Percentiles rank a stretch among this genome's conserved stretches.
Evolutionary conservation across 495 filamentous ascomycete genomes (phyloP).

Genomic region (Cercophora samala): DNA sequence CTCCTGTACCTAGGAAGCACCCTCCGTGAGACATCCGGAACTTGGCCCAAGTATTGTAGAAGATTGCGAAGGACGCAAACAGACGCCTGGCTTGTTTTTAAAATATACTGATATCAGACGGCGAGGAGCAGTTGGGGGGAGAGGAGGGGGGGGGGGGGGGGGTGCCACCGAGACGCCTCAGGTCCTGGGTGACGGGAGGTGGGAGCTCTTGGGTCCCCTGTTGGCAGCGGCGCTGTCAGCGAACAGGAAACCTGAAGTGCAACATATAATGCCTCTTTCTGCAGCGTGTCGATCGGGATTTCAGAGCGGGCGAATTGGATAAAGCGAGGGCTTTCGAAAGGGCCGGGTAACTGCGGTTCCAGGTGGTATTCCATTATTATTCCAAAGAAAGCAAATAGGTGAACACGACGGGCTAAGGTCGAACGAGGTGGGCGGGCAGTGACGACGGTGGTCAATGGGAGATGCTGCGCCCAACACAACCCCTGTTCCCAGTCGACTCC

Average conservation of each 20-base stretch:
- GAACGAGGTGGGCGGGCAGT: background rate
- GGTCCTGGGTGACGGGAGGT: too few species aligned
- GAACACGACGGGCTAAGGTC: background rate
- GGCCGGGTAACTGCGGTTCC: background rate
- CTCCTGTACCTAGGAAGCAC: too few species aligned
- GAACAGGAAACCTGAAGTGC: constrained; percentile 1
- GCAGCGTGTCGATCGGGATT: background rate
- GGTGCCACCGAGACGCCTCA: constrained; percentile 9
- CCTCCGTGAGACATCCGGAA: background rate
- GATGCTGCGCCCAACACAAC: constrained; percentile 11
- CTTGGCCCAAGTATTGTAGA: background rate
- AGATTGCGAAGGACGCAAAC: background rate
- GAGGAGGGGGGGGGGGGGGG: background rate
- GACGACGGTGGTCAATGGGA: constrained; percentile 8
- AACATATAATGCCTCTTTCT: background rate
- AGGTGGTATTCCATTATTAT: background rate
- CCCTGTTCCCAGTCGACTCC: constrained; percentile 8
- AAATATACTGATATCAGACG: constrained; percentile 1
- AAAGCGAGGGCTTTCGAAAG: background rate
- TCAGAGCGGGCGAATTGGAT: background rate
- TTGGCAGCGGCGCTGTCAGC: constrained; percentile 7
- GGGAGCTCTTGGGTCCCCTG: constrained; percentile 6
- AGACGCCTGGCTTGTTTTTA: background rate
- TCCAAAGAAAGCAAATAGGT: background rate
- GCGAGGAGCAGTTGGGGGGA: constrained; percentile 1